Evolutionary conservation across 768 basidiomycete species (phyloP), one percentile per base, ranked within the genome.

Genomic region (Trametes punicea): DNA sequence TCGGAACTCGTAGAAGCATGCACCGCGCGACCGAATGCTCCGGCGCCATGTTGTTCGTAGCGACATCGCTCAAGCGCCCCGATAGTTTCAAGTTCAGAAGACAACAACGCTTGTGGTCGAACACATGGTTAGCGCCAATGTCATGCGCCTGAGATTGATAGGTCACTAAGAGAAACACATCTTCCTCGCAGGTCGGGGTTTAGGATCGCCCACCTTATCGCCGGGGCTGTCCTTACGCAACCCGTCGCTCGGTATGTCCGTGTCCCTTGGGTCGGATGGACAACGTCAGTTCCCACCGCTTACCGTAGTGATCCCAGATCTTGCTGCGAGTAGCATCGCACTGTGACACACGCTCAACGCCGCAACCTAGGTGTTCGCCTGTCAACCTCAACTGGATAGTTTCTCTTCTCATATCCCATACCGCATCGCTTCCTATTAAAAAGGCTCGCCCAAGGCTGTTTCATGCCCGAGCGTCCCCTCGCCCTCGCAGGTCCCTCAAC

Each of bases 201-300:
- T 27, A 30, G 27, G 42, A 20, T 48, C 46, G 38, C 40, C 57
- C 57, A 41, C 57, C 57, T 58, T 59, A 59, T 59, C 57, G 51
- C 57, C 57, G 51, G 51, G 20, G 34, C 33, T 31, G 46, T 46
- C 29, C 56, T 15, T 20, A 25, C 46, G 42, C 31, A n/a, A 23
- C 51, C 57, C 31, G 57, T 27, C 26, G 25, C 18, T 21, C 42
- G 51, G 57, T 52, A 45, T 29, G 51, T 38, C 30, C 18, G 31
- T 21, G 5, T 39, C 26, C 26, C 11, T 10, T 16, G 33, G 26
- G 29, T 44, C 40, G 27, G 50, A 31, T 41, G 15, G 36, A 26
- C 39, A 45, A 40, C 26, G 51, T 48, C 46, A 48, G 48, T 49
- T 38, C 39, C 21, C 47, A 34, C 51, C 52, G 46, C 41, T 33